A percentile compares a stretch with the other conserved stretches of the same genome.
Evolutionary conservation across 2,329 filamentous ascomycete species (phyloP).

Genomic region (Sphaerulina vaccinii): DNA sequence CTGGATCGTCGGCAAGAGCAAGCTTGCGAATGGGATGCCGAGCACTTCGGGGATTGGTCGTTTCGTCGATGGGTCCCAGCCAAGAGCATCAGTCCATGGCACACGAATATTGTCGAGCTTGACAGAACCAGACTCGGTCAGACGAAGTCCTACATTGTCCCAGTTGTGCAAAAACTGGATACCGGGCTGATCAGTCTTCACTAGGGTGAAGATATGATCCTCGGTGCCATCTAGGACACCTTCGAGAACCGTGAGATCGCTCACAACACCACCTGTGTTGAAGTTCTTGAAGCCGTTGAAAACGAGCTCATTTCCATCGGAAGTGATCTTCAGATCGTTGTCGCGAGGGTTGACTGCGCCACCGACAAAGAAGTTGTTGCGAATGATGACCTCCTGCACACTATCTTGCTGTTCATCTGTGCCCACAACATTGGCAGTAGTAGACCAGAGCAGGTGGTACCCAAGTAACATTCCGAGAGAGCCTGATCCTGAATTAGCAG

Average conservation of each 20-base stretch:
- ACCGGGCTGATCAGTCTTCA: slow-evolving; percentile 57
- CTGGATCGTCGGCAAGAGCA: slow-evolving; percentile 64
- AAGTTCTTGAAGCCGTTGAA: slow-evolving; percentile 66
- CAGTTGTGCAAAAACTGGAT: slow-evolving; percentile 61
- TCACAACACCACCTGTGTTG: slow-evolving; percentile 66
- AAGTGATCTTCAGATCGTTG: slow-evolving; percentile 58
- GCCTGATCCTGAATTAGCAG: slow-evolving; percentile 31
- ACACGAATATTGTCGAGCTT: slow-evolving; percentile 58
- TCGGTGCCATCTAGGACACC: slow-evolving; percentile 59
- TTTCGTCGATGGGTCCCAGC: slow-evolving; percentile 56
- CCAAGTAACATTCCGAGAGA: slow-evolving; percentile 65
- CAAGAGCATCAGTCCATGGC: slow-evolving; percentile 61
- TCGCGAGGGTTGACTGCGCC: slow-evolving; percentile 66
- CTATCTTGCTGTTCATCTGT: slow-evolving; percentile 60
- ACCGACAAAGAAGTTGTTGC: slow-evolving; percentile 66
- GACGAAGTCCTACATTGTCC: slow-evolving; percentile 62
- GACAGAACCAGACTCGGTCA: slow-evolving; percentile 64
- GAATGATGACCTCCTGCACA: slow-evolving; percentile 56
- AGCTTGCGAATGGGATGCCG: slow-evolving; percentile 53
- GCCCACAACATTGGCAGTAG: slow-evolving; percentile 60
- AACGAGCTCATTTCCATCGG: slow-evolving; percentile 54
- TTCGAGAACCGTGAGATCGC: slow-evolving; percentile 65
- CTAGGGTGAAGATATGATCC: slow-evolving; percentile 63
- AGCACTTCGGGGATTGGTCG: slow-evolving; percentile 53
- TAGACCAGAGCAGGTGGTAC: slow-evolving; percentile 63